Base-by-base conservation (phyloP, 2,329 filamentous ascomycete species). In the Aspergillus pseudotamarii region DNA sequence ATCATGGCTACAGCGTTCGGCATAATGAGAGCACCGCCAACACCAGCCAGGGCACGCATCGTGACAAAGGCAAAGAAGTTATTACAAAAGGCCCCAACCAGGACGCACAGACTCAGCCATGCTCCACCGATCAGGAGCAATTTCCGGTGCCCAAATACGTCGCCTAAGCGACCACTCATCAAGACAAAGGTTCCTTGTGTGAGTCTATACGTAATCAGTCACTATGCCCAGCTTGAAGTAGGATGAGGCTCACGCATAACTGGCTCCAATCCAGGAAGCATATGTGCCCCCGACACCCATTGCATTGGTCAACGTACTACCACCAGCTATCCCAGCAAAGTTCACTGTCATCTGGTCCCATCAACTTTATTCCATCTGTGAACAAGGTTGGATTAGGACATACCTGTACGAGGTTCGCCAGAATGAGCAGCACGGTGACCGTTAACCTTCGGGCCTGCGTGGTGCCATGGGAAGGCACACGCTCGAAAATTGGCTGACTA, bases 161-260 rank as follows among this genome's bases (percentile, higher is more conserved):
- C 84, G 2, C 87, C 86, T 4, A 89, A 72, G 0, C 87, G 81
- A 3, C 86, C 86, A 2, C 82, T 83, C 2, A 86, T 76, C 3
- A 89, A 77, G 36, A 89, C 84, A 67, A 88, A 88, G 0, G 86
- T 84, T 12, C 86, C 86, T 64, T 85, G 82, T 0, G 84, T 81
- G 14, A 85, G 72, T 1, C 81, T 83, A 28, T 14, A 32, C 16
- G 36, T 26, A 2, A 56, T 60, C 30, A 58, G 59, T 36, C 28
- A 3, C 53, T 23, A 36, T 1, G 26, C 23, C 21, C 16, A 6
- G 6, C 6, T 23, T 9, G 23, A 32, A 23, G 19, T 14, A 26
- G 48, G 23, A 23, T 1, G 14, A 36, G 10, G 43, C 62, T 65
- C 59, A 72, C 71, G 62, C 66, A 60, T 73, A 73, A 55, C 71